Conservation (phyloP, 768 basidiomycete species). For the Ramaria sp. region DNA sequence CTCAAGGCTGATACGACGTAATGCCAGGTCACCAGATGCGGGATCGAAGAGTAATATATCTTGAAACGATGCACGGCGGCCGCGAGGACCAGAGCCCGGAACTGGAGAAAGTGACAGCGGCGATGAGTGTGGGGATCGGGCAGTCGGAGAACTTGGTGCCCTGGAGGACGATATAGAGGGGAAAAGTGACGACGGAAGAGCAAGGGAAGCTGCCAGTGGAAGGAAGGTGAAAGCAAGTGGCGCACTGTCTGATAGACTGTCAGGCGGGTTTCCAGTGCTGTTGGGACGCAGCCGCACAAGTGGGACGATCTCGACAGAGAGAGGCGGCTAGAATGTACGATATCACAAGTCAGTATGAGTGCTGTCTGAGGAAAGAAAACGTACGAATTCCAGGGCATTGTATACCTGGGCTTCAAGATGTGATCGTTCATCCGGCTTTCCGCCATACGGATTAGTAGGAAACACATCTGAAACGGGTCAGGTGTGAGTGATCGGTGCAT, state of each 20-base stretch:
- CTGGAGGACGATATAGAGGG: constrained; percentile 10
- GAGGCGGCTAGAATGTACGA: constrained; percentile 30
- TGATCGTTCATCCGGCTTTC: constrained; percentile 49
- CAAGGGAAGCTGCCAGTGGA: constrained; percentile 18
- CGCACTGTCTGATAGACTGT: constrained; percentile 11
- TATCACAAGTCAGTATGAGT: neutral
- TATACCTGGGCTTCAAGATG: constrained; percentile 48
- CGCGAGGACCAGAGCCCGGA: constrained; percentile 12
- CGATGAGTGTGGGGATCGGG: neutral
- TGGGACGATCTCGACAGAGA: constrained; percentile 44
- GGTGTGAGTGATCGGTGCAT: constrained; percentile 34
- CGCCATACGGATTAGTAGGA: constrained; percentile 67
- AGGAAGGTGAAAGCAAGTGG: constrained; percentile 53
- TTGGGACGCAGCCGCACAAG: constrained; percentile 41
- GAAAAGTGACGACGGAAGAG: constrained; percentile 31
- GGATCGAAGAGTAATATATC: constrained; percentile 65
- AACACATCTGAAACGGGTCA: constrained; percentile 48
- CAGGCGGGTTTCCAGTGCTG: constrained; percentile 14
- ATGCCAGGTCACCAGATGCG: constrained; percentile 38
- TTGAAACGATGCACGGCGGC: constrained; percentile 33
- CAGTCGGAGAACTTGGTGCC: neutral
- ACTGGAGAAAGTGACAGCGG: constrained; percentile 7
- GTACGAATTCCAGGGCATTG: constrained; percentile 42
- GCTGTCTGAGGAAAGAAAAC: constrained; percentile 9
- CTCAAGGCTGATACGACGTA: constrained; percentile 45